A percentile compares a stretch with the other conserved stretches of the same genome.
Conservation (phyloP, 345 rosid genomes). For the Balakata baccata region DNA sequence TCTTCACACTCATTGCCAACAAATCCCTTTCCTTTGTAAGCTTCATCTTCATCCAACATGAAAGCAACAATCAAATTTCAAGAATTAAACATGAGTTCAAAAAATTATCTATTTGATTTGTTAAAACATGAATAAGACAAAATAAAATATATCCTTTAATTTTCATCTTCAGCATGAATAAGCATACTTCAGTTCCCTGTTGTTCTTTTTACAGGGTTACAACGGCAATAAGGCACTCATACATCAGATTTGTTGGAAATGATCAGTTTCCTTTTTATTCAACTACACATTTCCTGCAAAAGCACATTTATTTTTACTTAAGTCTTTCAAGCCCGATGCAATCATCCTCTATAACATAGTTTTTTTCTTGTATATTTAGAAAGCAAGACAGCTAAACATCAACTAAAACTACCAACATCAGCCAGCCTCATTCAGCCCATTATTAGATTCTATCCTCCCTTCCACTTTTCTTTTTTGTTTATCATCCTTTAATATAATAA, state of each 20-base stretch:
- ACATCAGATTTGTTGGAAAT: no score
- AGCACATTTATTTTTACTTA: no score
- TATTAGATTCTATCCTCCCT: no score
- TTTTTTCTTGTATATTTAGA: neutral
- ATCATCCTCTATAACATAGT: neutral
- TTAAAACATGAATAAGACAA: neutral
- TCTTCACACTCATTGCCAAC: slow-evolving; percentile 63
- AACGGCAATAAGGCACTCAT: no score
- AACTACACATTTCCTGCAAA: no score
- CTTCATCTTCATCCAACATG: slow-evolving; percentile 48
- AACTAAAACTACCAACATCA: no score
- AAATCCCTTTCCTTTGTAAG: slow-evolving; percentile 76
- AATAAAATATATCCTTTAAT: neutral
- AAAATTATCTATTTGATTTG: neutral
- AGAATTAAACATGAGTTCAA: neutral
- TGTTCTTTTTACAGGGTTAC: neutral
- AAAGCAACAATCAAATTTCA: slow-evolving; percentile 1
- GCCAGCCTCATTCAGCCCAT: no score
- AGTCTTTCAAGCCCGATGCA: neutral
- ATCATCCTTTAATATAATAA: no score
- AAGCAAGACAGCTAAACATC: neutral
- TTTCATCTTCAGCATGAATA: neutral
- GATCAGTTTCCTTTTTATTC: no score
- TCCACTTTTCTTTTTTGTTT: no score
- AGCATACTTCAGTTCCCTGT: no score